phyloP scores from a whole-genome alignment of 2,329 filamentous ascomycete species.

The Thelonectria rubi region DNA sequence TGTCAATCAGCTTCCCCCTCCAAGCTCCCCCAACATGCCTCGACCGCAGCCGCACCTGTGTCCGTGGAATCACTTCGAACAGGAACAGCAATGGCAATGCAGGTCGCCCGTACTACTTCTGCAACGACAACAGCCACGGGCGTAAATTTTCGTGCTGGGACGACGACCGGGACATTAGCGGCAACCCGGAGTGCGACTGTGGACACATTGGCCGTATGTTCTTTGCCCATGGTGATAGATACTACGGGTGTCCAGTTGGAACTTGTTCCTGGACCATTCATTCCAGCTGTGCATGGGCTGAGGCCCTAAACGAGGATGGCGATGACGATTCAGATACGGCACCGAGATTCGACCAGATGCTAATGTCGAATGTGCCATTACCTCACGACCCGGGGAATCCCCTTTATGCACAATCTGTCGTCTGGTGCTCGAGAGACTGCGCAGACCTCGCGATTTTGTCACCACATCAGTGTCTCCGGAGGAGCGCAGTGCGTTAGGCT shows the following conservation, averaged over 20 bases:
- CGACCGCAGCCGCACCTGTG: too few species aligned
- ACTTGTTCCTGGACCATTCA: not conserved
- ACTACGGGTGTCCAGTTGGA: not conserved
- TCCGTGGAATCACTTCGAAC: too few species aligned
- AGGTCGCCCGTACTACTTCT: not conserved
- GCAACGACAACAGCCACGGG: not conserved
- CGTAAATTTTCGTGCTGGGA: not conserved
- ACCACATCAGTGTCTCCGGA: not conserved
- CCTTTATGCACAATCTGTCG: constrained; percentile 2
- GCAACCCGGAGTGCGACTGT: not conserved
- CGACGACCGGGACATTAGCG: not conserved
- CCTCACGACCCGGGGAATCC: not conserved
- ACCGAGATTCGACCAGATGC: not conserved
- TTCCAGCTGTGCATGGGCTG: not conserved
- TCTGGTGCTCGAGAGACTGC: not conserved
- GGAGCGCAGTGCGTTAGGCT: not conserved
- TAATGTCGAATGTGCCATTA: not conserved
- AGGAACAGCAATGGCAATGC: too few species aligned
- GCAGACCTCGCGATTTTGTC: not conserved
- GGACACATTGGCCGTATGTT: not conserved
- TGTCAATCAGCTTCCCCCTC: too few species aligned
- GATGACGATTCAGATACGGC: not conserved
- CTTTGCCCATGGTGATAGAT: not conserved
- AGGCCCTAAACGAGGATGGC: not conserved
- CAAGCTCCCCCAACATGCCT: too few species aligned